Evolutionary conservation across 768 basidiomycete genomes (phyloP), one percentile per base, ranked within the genome.

Genomic region (Guyanaporus albipodus): DNA sequence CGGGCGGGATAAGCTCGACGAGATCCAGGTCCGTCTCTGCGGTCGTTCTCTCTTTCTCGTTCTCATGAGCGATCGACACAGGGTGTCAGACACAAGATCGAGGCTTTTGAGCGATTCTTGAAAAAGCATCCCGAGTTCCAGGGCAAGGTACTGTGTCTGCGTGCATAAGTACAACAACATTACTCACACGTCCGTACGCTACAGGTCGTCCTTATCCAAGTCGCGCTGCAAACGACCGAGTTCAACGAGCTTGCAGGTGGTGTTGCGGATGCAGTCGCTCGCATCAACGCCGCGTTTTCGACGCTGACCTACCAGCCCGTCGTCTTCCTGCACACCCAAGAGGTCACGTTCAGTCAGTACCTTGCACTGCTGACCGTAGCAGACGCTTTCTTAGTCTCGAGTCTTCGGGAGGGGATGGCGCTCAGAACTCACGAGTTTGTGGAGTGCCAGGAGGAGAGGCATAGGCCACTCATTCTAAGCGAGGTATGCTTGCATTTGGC

Each of bases 321-420:
- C 37, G 85, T 91, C 22, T 91, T 92, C 69, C 67, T 92, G 39
- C 87, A 91, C 59, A 90, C 85, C 0, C 82, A 86, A 45, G 90
- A 91, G 54, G 67, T 91, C 46, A 91, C 87, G 17, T 92, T 92
- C 63, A 81, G 76, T 54, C 89, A 91, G 60, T 93, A 93, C 61
- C 73, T 93, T 18, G 90, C 86, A 8, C 69, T 93, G 29, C 67
- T 92, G 48, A 89, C 76, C 10, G 82, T 87, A 6, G 91, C 87
- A 4, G 91, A 92, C 63, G 87, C 85, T 32, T 92, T 93, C 67
- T 71, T 91, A 53, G 84, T 90, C 18, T 87, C 87, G 6, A 87
- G 85, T 61, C 68, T 93, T 64, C 73, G 91, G 3, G 91, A 93
- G 64, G 91, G 91, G 0, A 92, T 93, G 91, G 89, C 89, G 9